Evolutionary conservation across 176 grass and related monocot genomes (phyloP).

Genomic region (Dactylis glomerata): DNA sequence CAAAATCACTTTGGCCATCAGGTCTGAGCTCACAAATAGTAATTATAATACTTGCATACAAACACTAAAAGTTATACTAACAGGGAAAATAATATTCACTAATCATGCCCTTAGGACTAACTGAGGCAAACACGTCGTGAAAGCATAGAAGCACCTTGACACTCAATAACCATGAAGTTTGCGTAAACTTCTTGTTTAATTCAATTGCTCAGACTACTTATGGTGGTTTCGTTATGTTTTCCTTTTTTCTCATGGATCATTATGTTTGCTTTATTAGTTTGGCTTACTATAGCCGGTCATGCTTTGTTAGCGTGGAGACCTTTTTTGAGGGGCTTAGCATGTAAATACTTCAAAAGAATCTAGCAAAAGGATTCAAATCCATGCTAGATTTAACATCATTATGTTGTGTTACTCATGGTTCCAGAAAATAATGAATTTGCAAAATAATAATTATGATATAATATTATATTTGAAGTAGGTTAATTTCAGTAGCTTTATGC

Average conservation of each 20-base stretch:
- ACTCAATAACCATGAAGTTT: background rate
- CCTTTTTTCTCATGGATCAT: background rate
- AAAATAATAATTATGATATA: background rate
- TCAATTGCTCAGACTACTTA: background rate
- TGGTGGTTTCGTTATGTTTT: background rate
- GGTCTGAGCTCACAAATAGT: background rate
- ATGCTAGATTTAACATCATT: slow-evolving; percentile 12
- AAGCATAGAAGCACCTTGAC: background rate
- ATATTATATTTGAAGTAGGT: background rate
- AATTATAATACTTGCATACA: background rate
- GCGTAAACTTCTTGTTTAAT: background rate
- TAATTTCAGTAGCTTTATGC: background rate
- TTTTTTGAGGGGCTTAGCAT: background rate
- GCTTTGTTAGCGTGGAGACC: background rate
- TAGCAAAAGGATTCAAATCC: background rate
- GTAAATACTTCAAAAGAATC: background rate
- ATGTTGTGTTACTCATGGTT: background rate
- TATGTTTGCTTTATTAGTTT: background rate
- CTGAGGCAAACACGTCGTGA: background rate
- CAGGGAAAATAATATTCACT: background rate
- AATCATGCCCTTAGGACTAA: background rate
- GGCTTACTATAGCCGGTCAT: background rate
- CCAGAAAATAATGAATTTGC: background rate
- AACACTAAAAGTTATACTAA: background rate
- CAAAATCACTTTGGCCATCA: background rate